phyloP scores from a whole-genome alignment of 2,329 filamentous ascomycete species.

The Ophiosphaerella narmari region DNA sequence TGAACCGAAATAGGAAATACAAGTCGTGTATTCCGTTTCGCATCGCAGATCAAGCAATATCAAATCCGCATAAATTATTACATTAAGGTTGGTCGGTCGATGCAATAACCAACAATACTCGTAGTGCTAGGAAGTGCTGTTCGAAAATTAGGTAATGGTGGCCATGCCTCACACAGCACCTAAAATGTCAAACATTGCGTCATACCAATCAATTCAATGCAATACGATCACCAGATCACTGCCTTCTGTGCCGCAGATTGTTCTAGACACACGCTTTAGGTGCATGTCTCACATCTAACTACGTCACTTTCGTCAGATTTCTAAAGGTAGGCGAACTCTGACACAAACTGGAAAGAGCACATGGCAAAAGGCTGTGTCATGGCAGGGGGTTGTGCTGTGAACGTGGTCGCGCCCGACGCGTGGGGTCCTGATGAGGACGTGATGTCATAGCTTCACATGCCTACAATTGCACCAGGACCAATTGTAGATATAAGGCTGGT shows the following conservation, averaged over 20 bases:
- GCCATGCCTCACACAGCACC: neutral
- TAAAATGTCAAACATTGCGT: slow-evolving; percentile 3
- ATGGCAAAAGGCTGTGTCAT: neutral
- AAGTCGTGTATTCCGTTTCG: too few relatives aligned
- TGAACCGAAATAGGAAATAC: too few relatives aligned
- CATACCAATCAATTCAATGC: neutral
- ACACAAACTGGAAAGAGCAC: neutral
- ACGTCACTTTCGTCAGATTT: slow-evolving; percentile 2
- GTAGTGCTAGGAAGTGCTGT: too few relatives aligned
- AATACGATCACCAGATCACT: neutral
- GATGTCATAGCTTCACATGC: slow-evolving; percentile 1
- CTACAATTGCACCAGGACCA: neutral
- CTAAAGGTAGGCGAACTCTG: neutral
- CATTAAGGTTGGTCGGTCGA: too few relatives aligned
- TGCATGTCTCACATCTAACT: neutral
- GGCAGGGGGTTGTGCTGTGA: neutral
- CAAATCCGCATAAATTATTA: too few relatives aligned
- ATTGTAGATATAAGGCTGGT: slow-evolving; percentile 6
- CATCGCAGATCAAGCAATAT: too few relatives aligned
- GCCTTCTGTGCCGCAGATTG: neutral
- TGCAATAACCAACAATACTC: too few relatives aligned
- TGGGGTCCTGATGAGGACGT: neutral
- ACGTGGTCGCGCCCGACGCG: slow-evolving; percentile 1
- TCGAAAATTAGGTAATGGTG: too few relatives aligned
- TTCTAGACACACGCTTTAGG: neutral